These are phyloP conservation scores for Asterochloris erici DNA, from an alignment of 139 green algal species.

Conservation along the genomic window DNA sequence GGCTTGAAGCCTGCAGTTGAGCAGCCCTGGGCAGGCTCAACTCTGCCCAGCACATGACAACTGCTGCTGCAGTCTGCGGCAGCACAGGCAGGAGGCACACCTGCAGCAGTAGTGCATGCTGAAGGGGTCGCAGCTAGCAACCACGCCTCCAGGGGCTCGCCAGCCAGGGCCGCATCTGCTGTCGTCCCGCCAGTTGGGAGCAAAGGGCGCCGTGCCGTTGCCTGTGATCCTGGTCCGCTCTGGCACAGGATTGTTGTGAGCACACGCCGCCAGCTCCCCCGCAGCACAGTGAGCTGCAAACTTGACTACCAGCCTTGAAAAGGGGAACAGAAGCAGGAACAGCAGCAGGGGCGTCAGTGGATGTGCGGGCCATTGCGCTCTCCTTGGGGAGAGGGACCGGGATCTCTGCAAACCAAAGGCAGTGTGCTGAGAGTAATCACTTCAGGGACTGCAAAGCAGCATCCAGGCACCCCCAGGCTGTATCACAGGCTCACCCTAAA, in stretches of 20 bases:
- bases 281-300: not conserved
- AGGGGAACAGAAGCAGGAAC: conserved; percentile 1
- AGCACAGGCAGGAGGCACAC: too few relatives aligned
- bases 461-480: too few relatives aligned
- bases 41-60: too few relatives aligned
- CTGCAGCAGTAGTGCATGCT: conserved; percentile 10
- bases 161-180: conserved; percentile 5
- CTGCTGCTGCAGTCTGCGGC: too few relatives aligned
- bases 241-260: conserved; percentile 6
- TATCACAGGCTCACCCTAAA: too few relatives aligned
- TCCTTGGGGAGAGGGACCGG: too few relatives aligned
- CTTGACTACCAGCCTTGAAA: not conserved
- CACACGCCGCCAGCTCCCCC: not conserved
- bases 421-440: too few relatives aligned
- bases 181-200: conserved; percentile 14
- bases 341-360: conserved; percentile 2
- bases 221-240: not conserved
- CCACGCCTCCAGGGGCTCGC: not conserved
- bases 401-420: too few relatives aligned
- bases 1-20: too few relatives aligned
- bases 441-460: too few relatives aligned
- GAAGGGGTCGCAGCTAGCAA: conserved; percentile 14
- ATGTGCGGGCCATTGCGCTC: not conserved
- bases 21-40: too few relatives aligned
- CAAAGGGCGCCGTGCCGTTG: not conserved